A percentile compares a stretch with the other conserved stretches of the same genome.
Conservation (phyloP, 1,284 basidiomycete genomes). For the Tetrapyrgos nigripes region DNA sequence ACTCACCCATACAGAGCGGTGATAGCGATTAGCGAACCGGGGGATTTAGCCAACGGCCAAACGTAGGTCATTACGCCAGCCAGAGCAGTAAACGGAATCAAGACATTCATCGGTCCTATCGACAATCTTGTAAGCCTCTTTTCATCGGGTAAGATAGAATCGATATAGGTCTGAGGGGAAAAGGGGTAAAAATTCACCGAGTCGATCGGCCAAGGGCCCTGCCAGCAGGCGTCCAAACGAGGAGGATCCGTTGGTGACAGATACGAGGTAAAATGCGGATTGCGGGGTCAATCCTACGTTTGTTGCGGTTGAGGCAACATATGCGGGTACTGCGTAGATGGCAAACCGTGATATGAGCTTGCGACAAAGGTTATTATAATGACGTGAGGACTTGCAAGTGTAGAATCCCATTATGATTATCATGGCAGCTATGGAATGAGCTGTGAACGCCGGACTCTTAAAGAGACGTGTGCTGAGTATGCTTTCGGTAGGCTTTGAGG, state of each 20-base stretch:
- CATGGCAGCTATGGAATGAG: constrained; percentile 41
- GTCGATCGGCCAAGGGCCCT: constrained; percentile 36
- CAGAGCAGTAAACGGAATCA: constrained; percentile 56
- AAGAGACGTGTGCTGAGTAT: constrained; percentile 46
- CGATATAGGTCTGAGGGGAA: too few species aligned
- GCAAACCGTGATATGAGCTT: too few species aligned
- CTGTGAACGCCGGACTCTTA: constrained; percentile 38
- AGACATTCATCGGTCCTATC: constrained; percentile 58
- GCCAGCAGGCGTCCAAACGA: constrained; percentile 32
- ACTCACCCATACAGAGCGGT: constrained; percentile 59
- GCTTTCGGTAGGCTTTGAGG: constrained; percentile 41
- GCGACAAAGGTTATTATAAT: background rate
- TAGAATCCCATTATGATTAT: constrained; percentile 56
- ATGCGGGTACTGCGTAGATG: constrained; percentile 36
- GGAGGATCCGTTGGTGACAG: constrained; percentile 42
- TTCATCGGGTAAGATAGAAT: background rate
- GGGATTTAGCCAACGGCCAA: constrained; percentile 59
- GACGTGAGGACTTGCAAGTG: constrained; percentile 41
- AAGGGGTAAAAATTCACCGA: constrained; percentile 23
- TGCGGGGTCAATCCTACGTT: constrained; percentile 32
- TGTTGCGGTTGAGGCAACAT: constrained; percentile 35
- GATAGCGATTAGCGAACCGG: constrained; percentile 49
- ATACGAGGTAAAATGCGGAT: constrained; percentile 41
- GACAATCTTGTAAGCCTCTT: background rate
- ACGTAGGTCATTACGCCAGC: constrained; percentile 59